Evolutionary conservation across 2,329 filamentous ascomycete species (phyloP).

Genomic region (Monosporascus sp.): DNA sequence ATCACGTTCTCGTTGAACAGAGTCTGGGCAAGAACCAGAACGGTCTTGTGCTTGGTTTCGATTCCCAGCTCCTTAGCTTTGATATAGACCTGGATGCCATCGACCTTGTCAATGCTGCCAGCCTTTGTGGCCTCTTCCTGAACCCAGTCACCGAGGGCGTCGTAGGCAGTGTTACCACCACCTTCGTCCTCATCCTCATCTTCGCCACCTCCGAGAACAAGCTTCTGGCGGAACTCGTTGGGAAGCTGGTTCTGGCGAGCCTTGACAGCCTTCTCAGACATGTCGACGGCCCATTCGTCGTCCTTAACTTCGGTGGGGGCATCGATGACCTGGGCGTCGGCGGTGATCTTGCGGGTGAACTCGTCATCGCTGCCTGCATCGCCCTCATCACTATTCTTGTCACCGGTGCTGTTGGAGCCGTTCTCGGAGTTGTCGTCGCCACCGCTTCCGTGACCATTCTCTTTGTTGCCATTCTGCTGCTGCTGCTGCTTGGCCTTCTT

Average conservation of each 20-base stretch:
- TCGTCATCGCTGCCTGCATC: slow-evolving; percentile 87
- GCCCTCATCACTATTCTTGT: slow-evolving; percentile 46
- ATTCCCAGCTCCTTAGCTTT: slow-evolving; percentile 97
- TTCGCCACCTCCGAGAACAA: slow-evolving; percentile 72
- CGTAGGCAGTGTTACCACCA: slow-evolving; percentile 72
- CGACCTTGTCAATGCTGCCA: slow-evolving; percentile 71
- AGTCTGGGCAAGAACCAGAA: slow-evolving; percentile 86
- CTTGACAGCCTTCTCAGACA: slow-evolving; percentile 91
- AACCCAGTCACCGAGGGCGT: slow-evolving; percentile 91
- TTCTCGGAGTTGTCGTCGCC: slow-evolving; percentile 63
- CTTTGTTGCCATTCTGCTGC: slow-evolving; percentile 53
- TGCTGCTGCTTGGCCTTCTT: slow-evolving; percentile 81
- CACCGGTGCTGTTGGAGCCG: slow-evolving; percentile 48
- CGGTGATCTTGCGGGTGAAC: slow-evolving; percentile 76
- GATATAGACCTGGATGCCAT: slow-evolving; percentile 87
- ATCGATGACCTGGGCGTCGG: slow-evolving; percentile 43
- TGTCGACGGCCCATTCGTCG: slow-evolving; percentile 93
- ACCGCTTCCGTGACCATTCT: slow-evolving; percentile 49
- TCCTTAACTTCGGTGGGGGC: slow-evolving; percentile 66
- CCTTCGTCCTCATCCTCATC: slow-evolving; percentile 77
- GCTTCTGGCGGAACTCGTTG: slow-evolving; percentile 88
- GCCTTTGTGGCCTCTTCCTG: slow-evolving; percentile 65
- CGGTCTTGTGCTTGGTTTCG: slow-evolving; percentile 87
- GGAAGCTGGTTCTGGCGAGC: slow-evolving; percentile 90
- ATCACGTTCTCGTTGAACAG: slow-evolving; percentile 88